Conservation (phyloP, 768 basidiomycete genomes). For the Mycena rebaudengoi region DNA sequence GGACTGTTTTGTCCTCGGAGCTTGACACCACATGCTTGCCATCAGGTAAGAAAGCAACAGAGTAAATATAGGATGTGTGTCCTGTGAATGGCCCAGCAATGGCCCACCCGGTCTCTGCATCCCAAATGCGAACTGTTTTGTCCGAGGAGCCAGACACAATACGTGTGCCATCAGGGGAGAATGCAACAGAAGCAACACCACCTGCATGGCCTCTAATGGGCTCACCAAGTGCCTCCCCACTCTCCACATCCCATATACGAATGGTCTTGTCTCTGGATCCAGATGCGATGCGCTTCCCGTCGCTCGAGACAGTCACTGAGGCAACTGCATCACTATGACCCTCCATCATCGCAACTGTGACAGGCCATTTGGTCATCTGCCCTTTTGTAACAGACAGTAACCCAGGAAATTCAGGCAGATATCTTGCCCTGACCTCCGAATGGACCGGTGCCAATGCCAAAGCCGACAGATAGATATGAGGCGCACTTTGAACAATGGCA, state of each 20-base stretch:
- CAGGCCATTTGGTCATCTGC: not conserved
- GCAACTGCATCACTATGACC: not conserved
- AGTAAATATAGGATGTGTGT: no score
- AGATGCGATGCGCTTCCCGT: not conserved
- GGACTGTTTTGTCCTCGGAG: not conserved
- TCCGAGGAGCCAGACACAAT: slow-evolving; percentile 39
- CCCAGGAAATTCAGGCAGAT: not conserved
- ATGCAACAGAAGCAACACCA: slow-evolving; percentile 30
- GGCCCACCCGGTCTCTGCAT: no score
- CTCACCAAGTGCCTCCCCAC: not conserved
- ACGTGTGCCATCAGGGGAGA: slow-evolving; percentile 42
- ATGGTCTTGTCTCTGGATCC: not conserved
- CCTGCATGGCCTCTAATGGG: slow-evolving; percentile 21
- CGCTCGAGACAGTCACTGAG: no score
- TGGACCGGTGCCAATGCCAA: not conserved
- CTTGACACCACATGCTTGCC: not conserved
- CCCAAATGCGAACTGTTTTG: no score
- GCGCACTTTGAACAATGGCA: not conserved
- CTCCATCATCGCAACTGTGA: not conserved
- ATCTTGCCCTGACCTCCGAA: not conserved
- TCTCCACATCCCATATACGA: not conserved
- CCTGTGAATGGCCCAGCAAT: no score
- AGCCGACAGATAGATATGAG: not conserved
- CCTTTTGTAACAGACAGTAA: not conserved
- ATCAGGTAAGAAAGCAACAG: no score